Percentiles rank a stretch among this genome's conserved stretches.
phyloP scores from a whole-genome alignment of 768 basidiomycete genomes.

The Suillus tomentosus region DNA sequence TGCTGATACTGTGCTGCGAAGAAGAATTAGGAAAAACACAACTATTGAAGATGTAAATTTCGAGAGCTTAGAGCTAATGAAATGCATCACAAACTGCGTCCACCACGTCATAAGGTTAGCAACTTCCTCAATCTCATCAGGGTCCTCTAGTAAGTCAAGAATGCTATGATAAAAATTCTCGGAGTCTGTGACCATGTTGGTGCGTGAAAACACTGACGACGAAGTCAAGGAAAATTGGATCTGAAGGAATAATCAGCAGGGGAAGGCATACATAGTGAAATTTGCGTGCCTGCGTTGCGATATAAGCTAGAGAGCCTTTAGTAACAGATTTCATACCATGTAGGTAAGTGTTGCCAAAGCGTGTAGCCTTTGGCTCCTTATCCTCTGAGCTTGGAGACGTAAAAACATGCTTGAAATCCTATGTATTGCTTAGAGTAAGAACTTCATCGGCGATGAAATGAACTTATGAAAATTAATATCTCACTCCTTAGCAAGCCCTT shows the following conservation, averaged over 20 bases:
- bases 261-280: too few species aligned
- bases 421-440: neutral
- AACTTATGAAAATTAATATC: constrained; percentile 21
- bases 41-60: neutral
- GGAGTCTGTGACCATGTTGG: constrained; percentile 25
- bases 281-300: constrained; percentile 20
- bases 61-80: neutral
- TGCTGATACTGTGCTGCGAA: neutral
- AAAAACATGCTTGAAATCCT: constrained; percentile 33
- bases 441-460: too few species aligned
- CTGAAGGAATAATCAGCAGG: constrained; percentile 5
- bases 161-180: too few species aligned
- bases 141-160: constrained; percentile 23
- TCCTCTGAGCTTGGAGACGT: constrained; percentile 33
- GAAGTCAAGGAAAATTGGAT: constrained; percentile 22
- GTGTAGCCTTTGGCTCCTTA: constrained; percentile 28
- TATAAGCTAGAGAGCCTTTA: constrained; percentile 22
- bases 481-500: constrained; percentile 25
- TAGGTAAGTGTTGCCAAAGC: constrained; percentile 24
- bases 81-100: constrained; percentile 15
- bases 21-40: constrained; percentile 10
- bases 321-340: constrained; percentile 22
- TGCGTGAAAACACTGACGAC: constrained; percentile 19
- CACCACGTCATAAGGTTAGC: constrained; percentile 21
- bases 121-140: constrained; percentile 22